A percentile compares a stretch with the other conserved stretches of the same genome.
Evolutionary conservation across 805 yeast genomes (phyloP).

Genomic region (Wickerhamomyces sydowiorum): DNA sequence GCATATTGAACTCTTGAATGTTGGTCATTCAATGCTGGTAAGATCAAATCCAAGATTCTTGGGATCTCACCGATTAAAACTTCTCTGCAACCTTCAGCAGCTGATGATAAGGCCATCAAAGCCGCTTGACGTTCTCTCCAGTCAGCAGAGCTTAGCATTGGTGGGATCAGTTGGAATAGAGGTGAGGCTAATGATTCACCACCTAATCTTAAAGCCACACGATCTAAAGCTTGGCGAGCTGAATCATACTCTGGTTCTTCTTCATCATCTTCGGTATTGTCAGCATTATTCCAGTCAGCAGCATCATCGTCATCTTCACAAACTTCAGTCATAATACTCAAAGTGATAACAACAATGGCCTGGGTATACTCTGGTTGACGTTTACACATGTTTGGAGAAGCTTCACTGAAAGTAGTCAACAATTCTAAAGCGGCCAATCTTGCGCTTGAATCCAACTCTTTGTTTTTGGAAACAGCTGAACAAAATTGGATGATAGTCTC

Average conservation of each 20-base stretch:
- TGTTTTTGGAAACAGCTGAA: conserved; percentile 75
- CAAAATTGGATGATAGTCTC: conserved; percentile 82
- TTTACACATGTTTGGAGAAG: conserved; percentile 93
- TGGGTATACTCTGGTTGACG: conserved; percentile 66
- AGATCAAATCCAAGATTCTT: conserved; percentile 72
- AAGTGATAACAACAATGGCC: conserved; percentile 64
- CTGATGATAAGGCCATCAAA: conserved; percentile 91
- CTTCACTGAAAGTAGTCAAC: conserved; percentile 85
- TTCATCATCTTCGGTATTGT: conserved; percentile 73
- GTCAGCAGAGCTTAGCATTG: conserved; percentile 64
- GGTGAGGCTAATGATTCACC: conserved; percentile 84
- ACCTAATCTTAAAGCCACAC: conserved; percentile 77
- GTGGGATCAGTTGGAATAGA: conserved; percentile 79
- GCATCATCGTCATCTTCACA: conserved; percentile 86
- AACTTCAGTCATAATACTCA: conserved; percentile 88
- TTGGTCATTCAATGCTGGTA: conserved; percentile 78
- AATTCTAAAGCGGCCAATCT: conserved; percentile 86
- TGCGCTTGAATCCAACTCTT: conserved; percentile 71
- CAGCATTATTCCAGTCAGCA: conserved; percentile 79
- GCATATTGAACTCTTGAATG: conserved; percentile 97
- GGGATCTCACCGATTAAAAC: conserved; percentile 79
- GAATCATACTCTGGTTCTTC: conserved; percentile 84
- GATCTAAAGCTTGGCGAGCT: conserved; percentile 91
- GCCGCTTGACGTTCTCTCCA: conserved; percentile 99
- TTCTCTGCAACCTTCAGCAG: conserved; percentile 96